Evolutionary conservation across 768 basidiomycete genomes (phyloP).

Genomic region (Chalciporus piperatus): DNA sequence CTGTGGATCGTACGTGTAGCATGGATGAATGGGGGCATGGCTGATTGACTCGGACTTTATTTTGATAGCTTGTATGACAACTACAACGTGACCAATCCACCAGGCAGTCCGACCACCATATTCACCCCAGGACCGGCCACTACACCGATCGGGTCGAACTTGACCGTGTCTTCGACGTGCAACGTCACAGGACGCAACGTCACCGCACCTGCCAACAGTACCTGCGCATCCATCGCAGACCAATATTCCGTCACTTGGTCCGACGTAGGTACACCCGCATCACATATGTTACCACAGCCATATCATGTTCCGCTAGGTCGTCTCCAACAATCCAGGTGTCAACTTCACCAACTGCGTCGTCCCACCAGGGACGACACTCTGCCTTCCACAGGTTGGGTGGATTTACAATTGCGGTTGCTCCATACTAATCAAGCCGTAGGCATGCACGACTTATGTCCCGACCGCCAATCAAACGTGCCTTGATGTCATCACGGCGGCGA

Average conservation of each 20-base stretch:
- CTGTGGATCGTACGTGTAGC: background rate
- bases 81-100: background rate
- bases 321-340: background rate
- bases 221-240: background rate
- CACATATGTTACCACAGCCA: too few species aligned
- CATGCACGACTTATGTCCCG: background rate
- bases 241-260: background rate
- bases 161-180: background rate
- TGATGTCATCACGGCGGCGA: background rate
- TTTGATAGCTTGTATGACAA: background rate
- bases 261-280: background rate
- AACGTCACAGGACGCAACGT: background rate
- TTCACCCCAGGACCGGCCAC: background rate
- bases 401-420: too few species aligned
- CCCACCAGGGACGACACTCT: background rate
- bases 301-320: background rate
- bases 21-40: too few species aligned
- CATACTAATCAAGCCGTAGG: background rate
- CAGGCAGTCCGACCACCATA: background rate
- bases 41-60: too few species aligned
- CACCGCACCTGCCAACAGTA: background rate
- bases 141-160: background rate
- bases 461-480: background rate
- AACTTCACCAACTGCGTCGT: background rate
- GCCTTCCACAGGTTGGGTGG: background rate